Conservation (phyloP, 805 yeast species). For the Yarrowia bubula region DNA sequence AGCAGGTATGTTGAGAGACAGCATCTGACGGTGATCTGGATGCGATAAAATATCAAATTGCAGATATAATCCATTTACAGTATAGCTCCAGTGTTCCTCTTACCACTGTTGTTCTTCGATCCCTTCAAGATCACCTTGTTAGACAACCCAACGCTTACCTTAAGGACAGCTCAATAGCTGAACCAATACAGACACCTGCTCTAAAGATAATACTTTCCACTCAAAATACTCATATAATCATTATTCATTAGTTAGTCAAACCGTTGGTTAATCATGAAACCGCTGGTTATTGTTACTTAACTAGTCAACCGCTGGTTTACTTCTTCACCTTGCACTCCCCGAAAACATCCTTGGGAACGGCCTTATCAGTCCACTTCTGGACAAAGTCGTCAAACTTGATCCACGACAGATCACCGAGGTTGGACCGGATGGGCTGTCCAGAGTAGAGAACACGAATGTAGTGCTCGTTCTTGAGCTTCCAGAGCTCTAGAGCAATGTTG, state of each 20-base stretch:
- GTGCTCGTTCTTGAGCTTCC: conserved; percentile 36
- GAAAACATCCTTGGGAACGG: conserved; percentile 2
- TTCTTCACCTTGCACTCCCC: conserved; percentile 8
- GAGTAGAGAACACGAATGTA: conserved; percentile 43
- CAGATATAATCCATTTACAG: no score
- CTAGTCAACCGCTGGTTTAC: background rate
- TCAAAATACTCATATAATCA: background rate
- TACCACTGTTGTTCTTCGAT: no score
- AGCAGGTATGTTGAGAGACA: no score
- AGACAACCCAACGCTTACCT: no score
- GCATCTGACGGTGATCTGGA: no score
- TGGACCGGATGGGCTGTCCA: conserved; percentile 36
- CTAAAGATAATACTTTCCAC: background rate
- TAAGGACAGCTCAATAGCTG: no score
- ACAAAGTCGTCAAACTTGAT: conserved; percentile 28
- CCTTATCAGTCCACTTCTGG: background rate
- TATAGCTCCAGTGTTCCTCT: no score
- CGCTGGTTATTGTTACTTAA: no score
- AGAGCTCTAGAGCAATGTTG: conserved; percentile 44
- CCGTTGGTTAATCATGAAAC: background rate
- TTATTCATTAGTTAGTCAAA: background rate
- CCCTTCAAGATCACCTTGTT: no score
- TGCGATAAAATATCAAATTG: no score
- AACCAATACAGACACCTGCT: no score
- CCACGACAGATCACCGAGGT: conserved; percentile 27